Evolutionary conservation across 257 asterid species (phyloP).

Genomic region (Osmanthus fragrans): DNA sequence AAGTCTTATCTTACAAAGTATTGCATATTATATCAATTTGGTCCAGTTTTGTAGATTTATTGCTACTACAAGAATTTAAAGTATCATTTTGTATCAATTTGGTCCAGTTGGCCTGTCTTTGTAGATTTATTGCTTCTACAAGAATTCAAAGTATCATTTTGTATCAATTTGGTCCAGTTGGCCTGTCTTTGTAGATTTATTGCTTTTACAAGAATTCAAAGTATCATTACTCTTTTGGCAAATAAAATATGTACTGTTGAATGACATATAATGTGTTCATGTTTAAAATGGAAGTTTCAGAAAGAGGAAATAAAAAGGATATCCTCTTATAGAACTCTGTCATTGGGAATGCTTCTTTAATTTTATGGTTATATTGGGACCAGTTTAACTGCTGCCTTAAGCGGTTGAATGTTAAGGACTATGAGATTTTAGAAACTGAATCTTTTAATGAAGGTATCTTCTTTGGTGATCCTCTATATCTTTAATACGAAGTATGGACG

Average conservation of each 20-base stretch:
- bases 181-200: not conserved
- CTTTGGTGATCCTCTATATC: too few species aligned
- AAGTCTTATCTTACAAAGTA: not conserved
- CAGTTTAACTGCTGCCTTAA: not conserved
- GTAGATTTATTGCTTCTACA: not conserved
- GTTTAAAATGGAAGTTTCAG: not conserved
- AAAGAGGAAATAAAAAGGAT: not conserved
- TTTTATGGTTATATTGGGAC: not conserved
- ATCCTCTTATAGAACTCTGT: not conserved
- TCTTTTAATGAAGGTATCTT: not conserved
- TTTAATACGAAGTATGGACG: not conserved
- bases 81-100: conserved; percentile 9
- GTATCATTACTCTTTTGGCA: not conserved
- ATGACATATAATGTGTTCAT: not conserved
- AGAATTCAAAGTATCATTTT: not conserved
- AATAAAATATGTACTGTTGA: not conserved
- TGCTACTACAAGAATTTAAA: too few species aligned
- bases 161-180: conserved; percentile 17
- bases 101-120: conserved; percentile 7
- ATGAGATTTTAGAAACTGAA: not conserved
- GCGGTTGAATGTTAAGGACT: not conserved
- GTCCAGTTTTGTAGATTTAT: conserved; percentile 13
- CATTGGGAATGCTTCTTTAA: not conserved
- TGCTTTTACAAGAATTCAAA: not conserved
- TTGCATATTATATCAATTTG: conserved; percentile 16